These are phyloP conservation scores for Pleurotus eryngii DNA, from an alignment of 768 basidiomycete genomes.

Conservation along the genomic window DNA sequence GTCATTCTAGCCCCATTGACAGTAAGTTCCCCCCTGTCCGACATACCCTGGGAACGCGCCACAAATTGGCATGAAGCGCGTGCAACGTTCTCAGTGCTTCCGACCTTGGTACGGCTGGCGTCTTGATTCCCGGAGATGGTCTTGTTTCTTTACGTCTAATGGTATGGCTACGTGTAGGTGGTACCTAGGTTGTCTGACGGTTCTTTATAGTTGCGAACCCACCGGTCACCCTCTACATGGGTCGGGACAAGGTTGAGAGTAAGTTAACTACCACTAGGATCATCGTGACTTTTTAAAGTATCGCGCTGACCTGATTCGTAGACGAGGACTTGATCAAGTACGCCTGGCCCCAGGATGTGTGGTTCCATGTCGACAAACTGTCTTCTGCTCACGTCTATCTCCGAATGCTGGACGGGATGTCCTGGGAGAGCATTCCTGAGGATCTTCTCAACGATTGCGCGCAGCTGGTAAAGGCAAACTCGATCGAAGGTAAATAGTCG, in stretches of 20 bases:
- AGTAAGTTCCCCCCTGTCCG: no score
- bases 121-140: conserved; percentile 39
- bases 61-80: no score
- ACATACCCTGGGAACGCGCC: no score
- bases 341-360: conserved; percentile 83
- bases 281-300: background rate
- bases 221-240: conserved; percentile 83
- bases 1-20: no score
- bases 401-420: conserved; percentile 78
- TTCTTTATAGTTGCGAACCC: conserved; percentile 50
- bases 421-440: conserved; percentile 87
- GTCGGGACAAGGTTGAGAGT: conserved; percentile 96
- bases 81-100: no score
- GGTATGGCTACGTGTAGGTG: conserved; percentile 20
- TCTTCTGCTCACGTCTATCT: conserved; percentile 97
- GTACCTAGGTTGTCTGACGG: no score
- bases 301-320: conserved; percentile 27
- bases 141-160: conserved; percentile 59
- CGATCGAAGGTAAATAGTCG: conserved; percentile 75
- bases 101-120: no score
- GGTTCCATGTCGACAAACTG: conserved; percentile 98
- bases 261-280: conserved; percentile 23
- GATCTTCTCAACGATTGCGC: conserved; percentile 80
- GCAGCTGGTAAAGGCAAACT: conserved; percentile 96
- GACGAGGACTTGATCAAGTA: conserved; percentile 96